Evolutionary conservation across 768 basidiomycete genomes (phyloP).

Genomic region (Pulveroboletus sp.): DNA sequence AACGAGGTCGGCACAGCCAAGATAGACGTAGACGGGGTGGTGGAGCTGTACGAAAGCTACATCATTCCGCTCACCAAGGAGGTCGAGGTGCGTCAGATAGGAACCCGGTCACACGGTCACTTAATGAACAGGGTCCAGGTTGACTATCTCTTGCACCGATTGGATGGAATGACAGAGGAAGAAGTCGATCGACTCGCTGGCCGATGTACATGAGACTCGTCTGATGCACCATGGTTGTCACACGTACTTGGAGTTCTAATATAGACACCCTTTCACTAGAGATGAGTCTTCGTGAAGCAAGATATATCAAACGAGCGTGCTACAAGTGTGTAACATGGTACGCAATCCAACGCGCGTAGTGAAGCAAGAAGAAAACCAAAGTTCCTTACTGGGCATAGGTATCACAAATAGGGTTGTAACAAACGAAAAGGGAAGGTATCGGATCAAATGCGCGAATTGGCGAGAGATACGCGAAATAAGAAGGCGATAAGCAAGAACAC

Average conservation of each 20-base stretch:
- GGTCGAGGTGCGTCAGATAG: slow-evolving; percentile 72
- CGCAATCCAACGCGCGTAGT: slow-evolving; percentile 19
- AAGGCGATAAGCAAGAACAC: slow-evolving; percentile 25
- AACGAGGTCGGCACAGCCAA: slow-evolving; percentile 44
- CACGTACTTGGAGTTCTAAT: slow-evolving; percentile 1
- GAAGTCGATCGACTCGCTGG: slow-evolving; percentile 65
- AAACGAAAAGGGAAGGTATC: slow-evolving; percentile 2
- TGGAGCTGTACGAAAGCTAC: slow-evolving; percentile 88
- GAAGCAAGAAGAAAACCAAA: slow-evolving; percentile 21
- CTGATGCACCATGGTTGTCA: neutral
- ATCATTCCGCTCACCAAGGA: slow-evolving; percentile 98
- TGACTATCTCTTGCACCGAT: slow-evolving; percentile 87
- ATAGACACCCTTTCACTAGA: slow-evolving; percentile 1
- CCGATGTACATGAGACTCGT: slow-evolving; percentile 10
- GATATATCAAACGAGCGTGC: slow-evolving; percentile 20
- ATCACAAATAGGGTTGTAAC: slow-evolving; percentile 15
- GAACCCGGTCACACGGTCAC: neutral
- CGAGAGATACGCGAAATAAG: slow-evolving; percentile 9
- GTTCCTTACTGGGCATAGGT: slow-evolving; percentile 20
- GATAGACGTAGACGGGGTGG: slow-evolving; percentile 91
- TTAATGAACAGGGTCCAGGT: slow-evolving; percentile 49
- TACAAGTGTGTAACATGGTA: slow-evolving; percentile 22
- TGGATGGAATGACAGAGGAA: slow-evolving; percentile 79
- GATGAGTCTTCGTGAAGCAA: slow-evolving; percentile 13
- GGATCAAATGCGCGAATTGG: slow-evolving; percentile 2